Conservation (phyloP, 495 filamentous ascomycete genomes). For the Annulohypoxylon nitens region DNA sequence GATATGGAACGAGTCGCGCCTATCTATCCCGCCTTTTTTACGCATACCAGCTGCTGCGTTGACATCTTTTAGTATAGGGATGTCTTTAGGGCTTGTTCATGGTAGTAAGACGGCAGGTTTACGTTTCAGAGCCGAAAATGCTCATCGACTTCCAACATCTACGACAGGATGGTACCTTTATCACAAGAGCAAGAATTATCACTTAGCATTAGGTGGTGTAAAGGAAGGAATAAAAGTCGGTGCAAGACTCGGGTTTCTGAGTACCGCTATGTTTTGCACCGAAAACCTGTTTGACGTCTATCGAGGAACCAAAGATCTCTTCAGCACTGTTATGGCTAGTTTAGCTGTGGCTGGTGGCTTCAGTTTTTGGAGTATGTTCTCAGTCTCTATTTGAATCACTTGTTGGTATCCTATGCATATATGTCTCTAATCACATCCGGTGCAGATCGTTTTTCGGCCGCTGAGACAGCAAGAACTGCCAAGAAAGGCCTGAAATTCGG, state of each 20-base stretch:
- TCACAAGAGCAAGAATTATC: conserved; percentile 97
- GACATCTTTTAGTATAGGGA: conserved; percentile 73
- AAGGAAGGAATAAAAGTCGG: conserved; percentile 84
- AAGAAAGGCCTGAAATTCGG: conserved; percentile 83
- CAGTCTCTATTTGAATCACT: neutral
- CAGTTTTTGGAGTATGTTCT: conserved; percentile 81
- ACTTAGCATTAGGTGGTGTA: conserved; percentile 77
- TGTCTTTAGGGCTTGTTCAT: conserved; percentile 76
- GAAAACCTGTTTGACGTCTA: conserved; percentile 88
- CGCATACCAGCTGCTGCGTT: conserved; percentile 73
- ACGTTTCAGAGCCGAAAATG: conserved; percentile 93
- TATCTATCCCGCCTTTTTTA: conserved; percentile 67
- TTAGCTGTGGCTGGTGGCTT: conserved; percentile 86
- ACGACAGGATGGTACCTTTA: conserved; percentile 94
- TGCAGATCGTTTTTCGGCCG: conserved; percentile 82
- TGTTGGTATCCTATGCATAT: neutral
- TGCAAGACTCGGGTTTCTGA: conserved; percentile 74
- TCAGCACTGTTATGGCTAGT: conserved; percentile 83
- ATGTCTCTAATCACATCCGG: conserved; percentile 13
- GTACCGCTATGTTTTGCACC: conserved; percentile 75
- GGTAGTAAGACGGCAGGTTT: conserved; percentile 79
- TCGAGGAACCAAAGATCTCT: conserved; percentile 75
- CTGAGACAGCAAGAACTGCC: conserved; percentile 85
- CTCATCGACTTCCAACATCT: conserved; percentile 86
- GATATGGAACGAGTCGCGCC: conserved; percentile 64